Conservation (phyloP, 2,329 filamentous ascomycete species). For the Paramyrothecium sp. region DNA sequence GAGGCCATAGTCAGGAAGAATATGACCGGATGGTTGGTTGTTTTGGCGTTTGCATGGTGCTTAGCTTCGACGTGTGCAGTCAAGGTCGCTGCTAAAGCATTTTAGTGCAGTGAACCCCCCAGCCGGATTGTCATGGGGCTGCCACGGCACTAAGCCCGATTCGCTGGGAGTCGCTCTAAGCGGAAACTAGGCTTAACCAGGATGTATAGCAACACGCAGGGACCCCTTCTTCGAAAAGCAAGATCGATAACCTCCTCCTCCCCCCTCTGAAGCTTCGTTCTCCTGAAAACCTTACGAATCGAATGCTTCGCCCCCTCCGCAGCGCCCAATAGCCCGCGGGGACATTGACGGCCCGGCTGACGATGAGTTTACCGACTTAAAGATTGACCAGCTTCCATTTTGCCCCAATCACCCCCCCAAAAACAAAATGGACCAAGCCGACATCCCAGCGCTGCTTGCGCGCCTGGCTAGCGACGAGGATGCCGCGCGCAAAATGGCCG, state of each 20-base stretch:
- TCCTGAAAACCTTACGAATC: background rate
- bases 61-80: too few species aligned
- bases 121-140: background rate
- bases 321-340: background rate
- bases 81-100: background rate
- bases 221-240: background rate
- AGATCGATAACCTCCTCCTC: background rate
- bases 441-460: slow-evolving; percentile 63
- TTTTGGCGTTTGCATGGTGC: too few species aligned
- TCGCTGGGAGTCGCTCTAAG: background rate
- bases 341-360: slow-evolving; percentile 3
- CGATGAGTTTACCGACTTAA: slow-evolving; percentile 12
- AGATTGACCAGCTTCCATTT: slow-evolving; percentile 4
- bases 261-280: background rate
- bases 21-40: too few species aligned
- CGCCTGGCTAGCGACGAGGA: slow-evolving; percentile 73
- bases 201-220: background rate
- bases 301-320: background rate
- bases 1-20: too few species aligned
- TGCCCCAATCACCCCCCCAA: slow-evolving; percentile 7
- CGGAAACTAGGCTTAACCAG: background rate
- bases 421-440: slow-evolving; percentile 59
- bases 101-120: background rate
- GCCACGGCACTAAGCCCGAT: background rate
- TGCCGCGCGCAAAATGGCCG: slow-evolving; percentile 95